phyloP scores from a whole-genome alignment of 495 filamentous ascomycete genomes.

The Glarea lozoyensis region DNA sequence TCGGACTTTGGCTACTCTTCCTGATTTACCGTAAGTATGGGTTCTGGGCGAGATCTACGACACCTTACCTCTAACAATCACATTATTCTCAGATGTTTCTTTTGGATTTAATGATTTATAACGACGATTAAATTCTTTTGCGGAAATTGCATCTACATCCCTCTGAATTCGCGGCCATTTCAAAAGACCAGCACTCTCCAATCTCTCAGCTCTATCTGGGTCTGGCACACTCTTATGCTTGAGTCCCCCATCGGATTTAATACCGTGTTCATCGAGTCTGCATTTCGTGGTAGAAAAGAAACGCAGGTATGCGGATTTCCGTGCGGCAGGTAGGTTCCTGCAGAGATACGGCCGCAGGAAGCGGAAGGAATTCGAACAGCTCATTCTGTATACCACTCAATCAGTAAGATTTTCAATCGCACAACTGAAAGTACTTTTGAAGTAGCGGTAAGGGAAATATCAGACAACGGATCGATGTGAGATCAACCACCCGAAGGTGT shows the following conservation, averaged over 20 bases:
- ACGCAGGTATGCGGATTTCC: constrained; percentile 30
- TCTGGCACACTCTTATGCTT: background rate
- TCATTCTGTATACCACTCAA: constrained; percentile 38
- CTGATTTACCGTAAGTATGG: constrained; percentile 17
- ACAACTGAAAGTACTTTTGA: constrained; percentile 6
- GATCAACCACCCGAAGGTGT: constrained; percentile 58
- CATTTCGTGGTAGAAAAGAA: constrained; percentile 30
- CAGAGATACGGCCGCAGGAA: constrained; percentile 46
- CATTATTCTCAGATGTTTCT: constrained; percentile 24
- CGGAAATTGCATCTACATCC: constrained; percentile 13
- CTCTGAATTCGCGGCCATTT: constrained; percentile 41
- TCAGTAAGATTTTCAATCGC: constrained; percentile 7
- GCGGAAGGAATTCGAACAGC: constrained; percentile 25
- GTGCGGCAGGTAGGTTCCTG: constrained; percentile 22
- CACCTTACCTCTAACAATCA: constrained; percentile 32
- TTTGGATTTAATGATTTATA: constrained; percentile 21
- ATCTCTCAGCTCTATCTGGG: constrained; percentile 36
- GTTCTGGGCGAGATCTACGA: too few relatives aligned
- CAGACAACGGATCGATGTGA: constrained; percentile 39
- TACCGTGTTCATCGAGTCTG: background rate
- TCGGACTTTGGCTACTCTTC: constrained; percentile 35
- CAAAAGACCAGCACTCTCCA: constrained; percentile 33
- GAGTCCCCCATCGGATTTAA: too few relatives aligned
- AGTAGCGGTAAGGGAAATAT: constrained; percentile 13
- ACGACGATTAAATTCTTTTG: constrained; percentile 16